A percentile compares a stretch with the other conserved stretches of the same genome.
Evolutionary conservation across 176 grass and related monocot genomes (phyloP).

Genomic region (Oryza meyeriana): DNA sequence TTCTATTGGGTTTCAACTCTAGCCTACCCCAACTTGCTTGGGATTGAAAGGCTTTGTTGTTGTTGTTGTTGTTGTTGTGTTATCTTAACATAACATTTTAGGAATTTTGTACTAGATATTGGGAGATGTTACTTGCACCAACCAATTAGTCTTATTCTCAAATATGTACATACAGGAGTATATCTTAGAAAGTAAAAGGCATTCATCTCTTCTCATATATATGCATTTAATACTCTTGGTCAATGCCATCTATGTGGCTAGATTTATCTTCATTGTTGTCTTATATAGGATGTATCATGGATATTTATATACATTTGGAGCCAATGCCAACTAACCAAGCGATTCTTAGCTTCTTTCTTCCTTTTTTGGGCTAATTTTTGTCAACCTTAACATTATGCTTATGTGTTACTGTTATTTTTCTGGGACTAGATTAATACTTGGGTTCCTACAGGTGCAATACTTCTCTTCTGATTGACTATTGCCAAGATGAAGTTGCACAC

Average conservation of each 20-base stretch:
- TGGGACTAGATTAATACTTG: neutral
- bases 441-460: conserved; percentile 78
- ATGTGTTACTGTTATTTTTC: conserved; percentile 18
- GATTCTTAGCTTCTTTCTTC: neutral
- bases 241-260: conserved; percentile 3
- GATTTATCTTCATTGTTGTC: neutral
- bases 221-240: conserved; percentile 9
- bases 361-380: neutral
- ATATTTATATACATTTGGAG: conserved; percentile 8
- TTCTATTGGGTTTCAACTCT: no score
- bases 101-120: neutral
- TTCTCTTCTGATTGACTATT: conserved; percentile 96
- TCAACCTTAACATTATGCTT: neutral
- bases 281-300: neutral
- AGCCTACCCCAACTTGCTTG: no score
- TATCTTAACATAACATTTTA: neutral
- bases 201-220: neutral
- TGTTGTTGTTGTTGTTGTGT: no score
- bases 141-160: neutral
- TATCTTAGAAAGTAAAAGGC: neutral
- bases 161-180: neutral
- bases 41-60: no score
- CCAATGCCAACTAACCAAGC: neutral
- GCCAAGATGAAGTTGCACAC: conserved; percentile 60
- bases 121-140: neutral